Evolutionary conservation across 495 filamentous ascomycete species (phyloP), one percentile per base, ranked within the genome.

Genomic region (Trichoderma reesei): DNA sequence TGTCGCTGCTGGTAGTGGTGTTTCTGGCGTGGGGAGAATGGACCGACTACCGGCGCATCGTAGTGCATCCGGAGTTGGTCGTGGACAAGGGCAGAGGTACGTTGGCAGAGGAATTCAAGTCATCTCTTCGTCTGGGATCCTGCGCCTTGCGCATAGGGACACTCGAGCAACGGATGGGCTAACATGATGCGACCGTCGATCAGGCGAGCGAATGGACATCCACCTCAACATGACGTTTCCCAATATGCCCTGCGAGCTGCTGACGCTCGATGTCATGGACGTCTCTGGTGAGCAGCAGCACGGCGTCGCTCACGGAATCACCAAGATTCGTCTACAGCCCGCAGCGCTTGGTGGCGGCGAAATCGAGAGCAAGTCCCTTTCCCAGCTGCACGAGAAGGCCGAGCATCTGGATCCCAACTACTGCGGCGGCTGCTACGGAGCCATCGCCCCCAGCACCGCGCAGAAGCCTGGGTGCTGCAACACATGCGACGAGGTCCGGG

Each of bases 251-350:
- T 98, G 94, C 78, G 92, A 98, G 75, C 86, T 98, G 59, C 77
- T 98, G 61, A 97, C 94, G 16, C 85, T 98, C 67, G 94, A 98
- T 72, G 93, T 98, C 42, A 98, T 98, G 94, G 94, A 98, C 75
- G 92, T 98, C 11, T 95, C 90, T 14, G 94, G 94, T 48, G 94
- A 98, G 73, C 88, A 96, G 72, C 94, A 98, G 72, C 86, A 88
- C 60, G 95, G 94, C 48, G 89, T 98, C 63, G 85, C 88, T 70
- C 93, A 98, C 72, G 94, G 94, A 34, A 85, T 98, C 66, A 88
- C 83, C 72, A 96, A 96, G 73, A 89, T 96, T 51, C 86, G 94
- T 66, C 80, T 98, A 42, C 78, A 84, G 44, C 79, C 90, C 1
- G 76, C 75, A 62, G 78, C 79, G 7, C 88, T 96, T 70, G 95